Percentiles rank a stretch among this genome's conserved stretches.
These are phyloP conservation scores for Thalassiosira oceanica DNA, from an alignment of 352 stramenopile species.

Conservation along the genomic window DNA sequence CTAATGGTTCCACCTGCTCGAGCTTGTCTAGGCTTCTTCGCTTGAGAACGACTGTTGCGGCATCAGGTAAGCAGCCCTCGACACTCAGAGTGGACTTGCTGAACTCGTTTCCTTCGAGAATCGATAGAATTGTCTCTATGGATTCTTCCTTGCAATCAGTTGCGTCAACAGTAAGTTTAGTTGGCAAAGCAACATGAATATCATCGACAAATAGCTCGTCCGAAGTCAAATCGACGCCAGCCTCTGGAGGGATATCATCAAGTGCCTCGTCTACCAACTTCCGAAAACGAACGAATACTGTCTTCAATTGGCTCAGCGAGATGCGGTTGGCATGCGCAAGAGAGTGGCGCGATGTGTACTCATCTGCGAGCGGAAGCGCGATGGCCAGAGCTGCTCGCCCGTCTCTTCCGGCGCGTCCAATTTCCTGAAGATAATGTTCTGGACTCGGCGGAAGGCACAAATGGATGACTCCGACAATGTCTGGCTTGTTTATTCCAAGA, in stretches of 20 bases:
- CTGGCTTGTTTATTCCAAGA: slow-evolving; percentile 96
- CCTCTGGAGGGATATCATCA: slow-evolving; percentile 38
- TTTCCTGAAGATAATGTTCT: slow-evolving; percentile 95
- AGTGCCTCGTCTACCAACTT: slow-evolving; percentile 40
- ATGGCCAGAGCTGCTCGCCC: slow-evolving; percentile 78
- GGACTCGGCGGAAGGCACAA: slow-evolving; percentile 90
- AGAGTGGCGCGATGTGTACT: slow-evolving; percentile 65
- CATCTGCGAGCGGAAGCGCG: slow-evolving; percentile 63
- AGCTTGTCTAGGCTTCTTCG: too few relatives aligned
- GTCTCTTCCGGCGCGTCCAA: slow-evolving; percentile 93
- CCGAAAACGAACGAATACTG: slow-evolving; percentile 44
- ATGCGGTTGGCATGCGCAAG: slow-evolving; percentile 71
- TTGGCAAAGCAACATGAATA: slow-evolving; percentile 65
- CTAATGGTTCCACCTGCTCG: too few relatives aligned
- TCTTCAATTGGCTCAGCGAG: slow-evolving; percentile 62
- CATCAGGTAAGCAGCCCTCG: too few relatives aligned
- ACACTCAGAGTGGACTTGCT: too few relatives aligned
- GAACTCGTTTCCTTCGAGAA: too few relatives aligned
- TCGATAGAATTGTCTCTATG: too few relatives aligned
- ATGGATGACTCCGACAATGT: slow-evolving; percentile 93
- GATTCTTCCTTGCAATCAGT: too few relatives aligned
- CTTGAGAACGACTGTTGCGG: too few relatives aligned
- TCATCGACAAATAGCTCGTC: slow-evolving; percentile 32
- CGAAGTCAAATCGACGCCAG: slow-evolving; percentile 13
- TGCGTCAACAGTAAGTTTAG: too few relatives aligned